Evolutionary conservation across 805 yeast genomes (phyloP), one percentile per base, ranked within the genome.

Genomic region (Torulaspora quercuum): DNA sequence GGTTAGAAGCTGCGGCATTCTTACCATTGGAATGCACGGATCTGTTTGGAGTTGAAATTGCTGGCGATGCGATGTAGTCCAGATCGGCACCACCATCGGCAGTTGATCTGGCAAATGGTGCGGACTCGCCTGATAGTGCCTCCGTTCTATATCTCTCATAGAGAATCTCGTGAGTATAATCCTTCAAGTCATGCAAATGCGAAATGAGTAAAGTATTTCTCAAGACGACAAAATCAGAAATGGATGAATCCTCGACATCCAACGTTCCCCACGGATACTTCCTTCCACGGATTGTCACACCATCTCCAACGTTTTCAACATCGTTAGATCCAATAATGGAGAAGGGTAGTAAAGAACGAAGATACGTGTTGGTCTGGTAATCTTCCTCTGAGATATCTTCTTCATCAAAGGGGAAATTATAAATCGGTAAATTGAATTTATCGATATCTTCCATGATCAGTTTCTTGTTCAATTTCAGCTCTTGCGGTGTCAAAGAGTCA

Each of bases 131-230:
- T 18, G 86, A 78, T 45, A 84, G 72, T 11, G 89, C 88, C 54
- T 80, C 87, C 7, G 95, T 84, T 72, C 97, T 80, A 64, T 88
- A 88, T 57, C 79, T 80, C 62, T 88, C 97, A 61, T 88, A 88
- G 46, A 88, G 67, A 25, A 80, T 73, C 58, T 87, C 95, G 59
- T 84, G 94, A 6, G 97, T 88, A 53, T 76, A 72, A 52, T 88
- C 96, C 64, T 86, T 86, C 62, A 88, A 77, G 57, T 88, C 96
- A 57, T 80, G 80, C 62, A 88, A 72, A 64, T 87, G 95, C 11
- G 92, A 79, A 52, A 84, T 82, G 53, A 88, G 73, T 42, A 88
- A 67, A 3, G 88, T 76, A 53, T 85, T 86, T 59, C 88, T 79
- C 60, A 88, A 70, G 26, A 83, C 74, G 28, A 85, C 75, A 57